Conservation (phyloP, 805 yeast species). For the Yarrowia deformans region DNA sequence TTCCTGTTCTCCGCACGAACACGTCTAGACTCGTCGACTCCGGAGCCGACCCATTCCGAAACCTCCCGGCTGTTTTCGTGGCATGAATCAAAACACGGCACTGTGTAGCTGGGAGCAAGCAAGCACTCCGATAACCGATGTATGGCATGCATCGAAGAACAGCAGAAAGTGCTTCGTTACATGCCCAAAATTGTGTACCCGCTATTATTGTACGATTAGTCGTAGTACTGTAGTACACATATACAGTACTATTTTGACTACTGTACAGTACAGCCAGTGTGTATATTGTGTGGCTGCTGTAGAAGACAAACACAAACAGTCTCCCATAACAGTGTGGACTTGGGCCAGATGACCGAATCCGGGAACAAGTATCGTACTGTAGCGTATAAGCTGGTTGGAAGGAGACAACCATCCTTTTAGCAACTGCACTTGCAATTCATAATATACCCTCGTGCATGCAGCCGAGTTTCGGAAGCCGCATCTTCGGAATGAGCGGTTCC, state of each 20-base stretch:
- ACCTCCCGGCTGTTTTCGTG: slow-evolving; percentile 27
- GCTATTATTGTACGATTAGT: too few relatives aligned
- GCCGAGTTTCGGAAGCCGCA: background rate
- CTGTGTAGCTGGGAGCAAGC: background rate
- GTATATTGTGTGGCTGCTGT: too few relatives aligned
- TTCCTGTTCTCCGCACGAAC: background rate
- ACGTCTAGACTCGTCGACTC: background rate
- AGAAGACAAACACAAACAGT: too few relatives aligned
- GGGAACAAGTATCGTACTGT: too few relatives aligned
- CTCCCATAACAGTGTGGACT: too few relatives aligned
- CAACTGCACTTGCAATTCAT: background rate
- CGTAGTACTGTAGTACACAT: too few relatives aligned
- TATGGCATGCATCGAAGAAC: background rate
- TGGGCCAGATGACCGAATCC: too few relatives aligned
- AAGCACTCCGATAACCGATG: slow-evolving; percentile 18
- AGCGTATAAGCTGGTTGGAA: too few relatives aligned
- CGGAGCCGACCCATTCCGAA: slow-evolving; percentile 32
- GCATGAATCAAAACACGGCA: slow-evolving; percentile 11
- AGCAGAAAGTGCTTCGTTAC: background rate
- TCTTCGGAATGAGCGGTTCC: background rate
- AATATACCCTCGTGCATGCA: background rate
- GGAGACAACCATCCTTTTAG: background rate
- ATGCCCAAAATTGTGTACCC: too few relatives aligned
- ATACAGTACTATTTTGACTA: too few relatives aligned
- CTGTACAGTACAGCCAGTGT: too few relatives aligned